Percentiles rank a stretch among this genome's conserved stretches.
Conservation (phyloP, 1,284 basidiomycete genomes). For the Ceratobasidium sp. region DNA sequence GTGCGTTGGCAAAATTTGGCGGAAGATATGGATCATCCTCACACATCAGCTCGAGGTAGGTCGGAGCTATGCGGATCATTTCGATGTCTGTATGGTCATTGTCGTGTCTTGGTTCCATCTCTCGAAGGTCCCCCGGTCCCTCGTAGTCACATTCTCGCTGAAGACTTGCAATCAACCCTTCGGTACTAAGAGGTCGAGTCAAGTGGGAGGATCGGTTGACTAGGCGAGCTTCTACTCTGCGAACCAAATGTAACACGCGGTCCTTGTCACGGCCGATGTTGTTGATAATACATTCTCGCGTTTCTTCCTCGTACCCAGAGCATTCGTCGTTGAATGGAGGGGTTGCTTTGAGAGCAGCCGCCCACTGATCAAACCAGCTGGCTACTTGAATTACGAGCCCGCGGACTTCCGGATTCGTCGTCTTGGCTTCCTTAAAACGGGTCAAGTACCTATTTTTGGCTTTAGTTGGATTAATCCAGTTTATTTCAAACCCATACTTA, state of each 20-base stretch:
- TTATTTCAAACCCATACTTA: constrained; percentile 54
- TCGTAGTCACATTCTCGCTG: constrained; percentile 64
- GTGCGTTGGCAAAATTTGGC: constrained; percentile 68
- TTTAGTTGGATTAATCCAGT: not conserved
- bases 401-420: constrained; percentile 63
- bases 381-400: constrained; percentile 61
- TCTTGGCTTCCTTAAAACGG: constrained; percentile 70
- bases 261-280: constrained; percentile 60
- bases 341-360: constrained; percentile 56
- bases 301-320: constrained; percentile 50
- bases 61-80: constrained; percentile 73
- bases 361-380: constrained; percentile 66
- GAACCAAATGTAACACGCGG: constrained; percentile 55
- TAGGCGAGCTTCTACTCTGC: too few relatives aligned
- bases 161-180: constrained; percentile 54
- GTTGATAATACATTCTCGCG: constrained; percentile 60
- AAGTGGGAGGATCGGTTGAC: too few relatives aligned
- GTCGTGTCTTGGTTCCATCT: constrained; percentile 71
- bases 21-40: constrained; percentile 68
- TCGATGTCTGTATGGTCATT: constrained; percentile 72
- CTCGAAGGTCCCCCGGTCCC: constrained; percentile 68
- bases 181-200: constrained; percentile 45
- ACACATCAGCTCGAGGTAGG: constrained; percentile 70
- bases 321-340: constrained; percentile 59
- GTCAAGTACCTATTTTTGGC: constrained; percentile 65